Conservation (phyloP, 2,329 filamentous ascomycete genomes). For the Cordyceps farinosa region DNA sequence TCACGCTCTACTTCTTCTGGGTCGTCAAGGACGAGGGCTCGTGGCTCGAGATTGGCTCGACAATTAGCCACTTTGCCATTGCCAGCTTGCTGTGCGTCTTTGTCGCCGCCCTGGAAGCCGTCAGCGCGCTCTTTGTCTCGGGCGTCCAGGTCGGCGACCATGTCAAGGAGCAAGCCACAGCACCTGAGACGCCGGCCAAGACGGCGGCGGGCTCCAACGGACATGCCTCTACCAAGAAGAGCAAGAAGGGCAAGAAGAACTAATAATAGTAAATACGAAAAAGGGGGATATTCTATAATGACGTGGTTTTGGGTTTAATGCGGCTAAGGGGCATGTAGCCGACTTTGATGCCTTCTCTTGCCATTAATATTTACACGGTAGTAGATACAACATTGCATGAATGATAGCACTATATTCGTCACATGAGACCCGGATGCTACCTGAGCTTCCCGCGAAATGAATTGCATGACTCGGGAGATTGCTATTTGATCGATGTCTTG, state of each 20-base stretch:
- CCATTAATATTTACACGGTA: not conserved
- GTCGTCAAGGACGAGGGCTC: conserved; percentile 94
- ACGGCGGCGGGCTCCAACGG: conserved; percentile 3
- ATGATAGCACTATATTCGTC: not conserved
- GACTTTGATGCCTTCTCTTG: not conserved
- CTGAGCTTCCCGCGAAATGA: not conserved
- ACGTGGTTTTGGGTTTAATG: not conserved
- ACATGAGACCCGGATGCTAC: not conserved
- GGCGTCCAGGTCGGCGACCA: conserved; percentile 65
- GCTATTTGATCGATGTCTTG: not conserved
- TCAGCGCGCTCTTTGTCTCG: conserved; percentile 77
- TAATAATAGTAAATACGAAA: conserved; percentile 2
- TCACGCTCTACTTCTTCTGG: conserved; percentile 97
- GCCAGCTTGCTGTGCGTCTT: conserved; percentile 87
- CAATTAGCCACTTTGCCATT: conserved; percentile 93
- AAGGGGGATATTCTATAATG: not conserved
- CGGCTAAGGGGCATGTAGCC: not conserved
- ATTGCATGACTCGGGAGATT: not conserved
- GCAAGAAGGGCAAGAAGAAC: conserved; percentile 10
- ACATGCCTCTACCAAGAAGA: conserved; percentile 3
- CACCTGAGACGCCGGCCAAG: not conserved
- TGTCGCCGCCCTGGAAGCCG: conserved; percentile 79
- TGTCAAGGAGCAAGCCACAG: not conserved
- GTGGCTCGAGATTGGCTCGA: conserved; percentile 96
- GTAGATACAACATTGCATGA: not conserved